These are phyloP conservation scores for Boletus insuetus DNA, from an alignment of 768 basidiomycete species.

Conservation along the genomic window DNA sequence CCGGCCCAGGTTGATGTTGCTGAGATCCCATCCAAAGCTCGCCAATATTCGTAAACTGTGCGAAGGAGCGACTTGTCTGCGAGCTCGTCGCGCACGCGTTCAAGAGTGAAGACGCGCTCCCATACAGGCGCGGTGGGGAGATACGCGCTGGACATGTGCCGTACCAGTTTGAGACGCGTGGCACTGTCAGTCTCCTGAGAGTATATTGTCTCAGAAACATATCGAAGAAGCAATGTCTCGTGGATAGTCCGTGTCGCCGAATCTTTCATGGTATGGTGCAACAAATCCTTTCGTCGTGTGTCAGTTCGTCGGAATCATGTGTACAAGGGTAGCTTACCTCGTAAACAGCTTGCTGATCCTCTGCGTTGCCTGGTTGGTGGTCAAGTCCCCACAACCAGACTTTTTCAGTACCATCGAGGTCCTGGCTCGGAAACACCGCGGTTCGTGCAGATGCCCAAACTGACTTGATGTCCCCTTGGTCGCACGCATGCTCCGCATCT, in stretches of 20 bases:
- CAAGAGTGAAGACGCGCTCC: conserved; percentile 39
- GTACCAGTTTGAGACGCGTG: conserved; percentile 31
- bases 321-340: conserved; percentile 29
- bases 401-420: conserved; percentile 29
- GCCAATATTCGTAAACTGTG: conserved; percentile 44
- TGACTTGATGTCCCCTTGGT: conserved; percentile 24
- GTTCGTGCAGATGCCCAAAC: conserved; percentile 47
- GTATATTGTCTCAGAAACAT: conserved; percentile 35
- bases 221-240: conserved; percentile 46
- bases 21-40: conserved; percentile 33
- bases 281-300: conserved; percentile 34
- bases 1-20: conserved; percentile 45
- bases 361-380: conserved; percentile 13
- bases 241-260: conserved; percentile 41
- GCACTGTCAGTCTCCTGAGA: conserved; percentile 18
- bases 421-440: conserved; percentile 25
- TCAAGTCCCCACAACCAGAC: conserved; percentile 59
- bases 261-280: conserved; percentile 47
- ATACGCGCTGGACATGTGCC: conserved; percentile 41
- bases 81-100: conserved; percentile 16
- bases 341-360: conserved; percentile 25
- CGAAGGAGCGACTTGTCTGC: conserved; percentile 19
- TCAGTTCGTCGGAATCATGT: background rate
- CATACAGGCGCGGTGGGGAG: conserved; percentile 44
- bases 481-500: conserved; percentile 38